Conservation (phyloP, 495 filamentous ascomycete species). For the Stereocaulon alpinum region DNA sequence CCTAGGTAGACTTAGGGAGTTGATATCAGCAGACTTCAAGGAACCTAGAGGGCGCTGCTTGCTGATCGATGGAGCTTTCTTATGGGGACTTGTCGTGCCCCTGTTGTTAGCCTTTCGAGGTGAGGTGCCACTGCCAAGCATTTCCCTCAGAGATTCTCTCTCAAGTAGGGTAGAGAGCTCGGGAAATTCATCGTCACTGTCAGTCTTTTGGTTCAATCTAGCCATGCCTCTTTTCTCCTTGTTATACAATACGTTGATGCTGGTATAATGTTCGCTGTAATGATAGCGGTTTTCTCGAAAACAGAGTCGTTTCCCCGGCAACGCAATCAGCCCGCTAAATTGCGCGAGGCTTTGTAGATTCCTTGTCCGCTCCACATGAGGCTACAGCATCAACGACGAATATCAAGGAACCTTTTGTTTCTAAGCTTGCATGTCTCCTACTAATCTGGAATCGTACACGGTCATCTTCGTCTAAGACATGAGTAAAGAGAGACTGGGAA, state of each 20-base stretch:
- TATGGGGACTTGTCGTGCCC: not conserved
- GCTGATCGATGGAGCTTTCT: not conserved
- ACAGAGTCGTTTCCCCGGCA: no score
- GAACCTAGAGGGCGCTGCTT: conserved; percentile 13
- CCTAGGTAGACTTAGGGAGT: conserved; percentile 30
- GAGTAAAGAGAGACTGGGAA: not conserved
- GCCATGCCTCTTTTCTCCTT: conserved; percentile 7
- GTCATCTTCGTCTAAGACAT: not conserved
- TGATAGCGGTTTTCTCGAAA: no score
- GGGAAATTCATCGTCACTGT: conserved; percentile 22
- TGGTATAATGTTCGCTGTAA: not conserved
- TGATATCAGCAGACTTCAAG: conserved; percentile 28
- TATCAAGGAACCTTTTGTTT: not conserved
- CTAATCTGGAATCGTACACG: not conserved
- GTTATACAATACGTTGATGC: not conserved
- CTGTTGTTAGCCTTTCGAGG: not conserved
- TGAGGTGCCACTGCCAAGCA: not conserved
- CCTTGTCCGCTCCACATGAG: no score
- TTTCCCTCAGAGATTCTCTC: not conserved
- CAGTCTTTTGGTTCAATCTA: conserved; percentile 8
- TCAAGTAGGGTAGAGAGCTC: conserved; percentile 14
- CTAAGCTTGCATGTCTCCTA: not conserved
- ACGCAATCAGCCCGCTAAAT: no score
- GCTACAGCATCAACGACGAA: not conserved
- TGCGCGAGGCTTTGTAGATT: no score